phyloP scores from a whole-genome alignment of 2,329 filamentous ascomycete species.

The Diaporthe sp. region DNA sequence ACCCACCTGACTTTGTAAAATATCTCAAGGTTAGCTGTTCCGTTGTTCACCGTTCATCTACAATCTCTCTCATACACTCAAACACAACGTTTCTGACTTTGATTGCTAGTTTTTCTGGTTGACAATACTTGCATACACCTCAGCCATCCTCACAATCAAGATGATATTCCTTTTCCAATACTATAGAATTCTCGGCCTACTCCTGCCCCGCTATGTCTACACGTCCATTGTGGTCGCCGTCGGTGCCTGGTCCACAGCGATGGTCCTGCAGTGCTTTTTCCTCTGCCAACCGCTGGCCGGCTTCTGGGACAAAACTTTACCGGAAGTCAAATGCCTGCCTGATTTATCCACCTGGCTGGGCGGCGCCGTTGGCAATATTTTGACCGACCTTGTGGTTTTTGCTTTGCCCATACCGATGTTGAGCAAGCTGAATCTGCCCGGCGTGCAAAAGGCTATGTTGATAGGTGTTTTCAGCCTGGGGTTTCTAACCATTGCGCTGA shows the following conservation, averaged over 20 bases:
- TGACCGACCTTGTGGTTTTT: neutral
- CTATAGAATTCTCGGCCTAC: neutral
- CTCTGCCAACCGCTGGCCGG: neutral
- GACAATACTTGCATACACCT: conserved; percentile 2
- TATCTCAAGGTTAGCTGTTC: neutral
- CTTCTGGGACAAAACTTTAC: neutral
- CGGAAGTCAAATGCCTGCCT: neutral
- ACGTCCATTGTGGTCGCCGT: neutral
- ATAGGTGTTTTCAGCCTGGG: neutral
- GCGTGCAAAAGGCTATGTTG: neutral
- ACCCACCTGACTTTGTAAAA: neutral
- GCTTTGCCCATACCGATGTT: conserved; percentile 12
- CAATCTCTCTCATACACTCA: neutral
- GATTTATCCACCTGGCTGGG: neutral
- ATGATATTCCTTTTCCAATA: conserved; percentile 8
- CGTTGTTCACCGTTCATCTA: fast-evolving
- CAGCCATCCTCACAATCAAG: neutral
- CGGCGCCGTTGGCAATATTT: neutral
- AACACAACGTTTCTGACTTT: neutral
- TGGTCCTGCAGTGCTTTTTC: conserved; percentile 1
- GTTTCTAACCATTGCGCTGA: neutral
- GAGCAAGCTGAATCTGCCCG: neutral
- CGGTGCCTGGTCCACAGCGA: neutral
- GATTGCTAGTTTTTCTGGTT: neutral
- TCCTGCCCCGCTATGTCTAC: neutral